These are phyloP conservation scores for Tuctoria greenei DNA, from an alignment of 176 grass and related monocot genomes.

Conservation along the genomic window DNA sequence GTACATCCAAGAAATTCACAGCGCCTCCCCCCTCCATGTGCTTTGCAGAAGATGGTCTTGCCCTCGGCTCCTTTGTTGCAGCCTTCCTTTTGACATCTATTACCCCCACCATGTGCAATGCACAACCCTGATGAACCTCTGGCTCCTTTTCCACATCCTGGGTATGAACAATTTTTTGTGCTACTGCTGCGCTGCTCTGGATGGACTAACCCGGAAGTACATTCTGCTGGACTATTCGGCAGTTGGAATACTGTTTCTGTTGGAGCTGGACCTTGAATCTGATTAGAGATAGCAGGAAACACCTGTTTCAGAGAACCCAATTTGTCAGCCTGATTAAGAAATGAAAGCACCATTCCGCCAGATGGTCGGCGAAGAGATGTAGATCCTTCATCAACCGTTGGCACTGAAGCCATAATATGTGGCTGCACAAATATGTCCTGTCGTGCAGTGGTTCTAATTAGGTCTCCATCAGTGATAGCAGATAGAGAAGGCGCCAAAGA, in stretches of 20 bases:
- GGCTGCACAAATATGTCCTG: constrained; percentile 34
- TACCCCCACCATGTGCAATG: constrained; percentile 85
- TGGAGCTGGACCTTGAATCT: constrained; percentile 16
- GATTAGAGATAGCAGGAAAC: constrained; percentile 22
- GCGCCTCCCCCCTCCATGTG: constrained; percentile 76
- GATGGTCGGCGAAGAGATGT: constrained; percentile 71
- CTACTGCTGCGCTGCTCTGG: constrained; percentile 42
- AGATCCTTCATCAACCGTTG: constrained; percentile 81
- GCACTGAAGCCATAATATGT: constrained; percentile 40
- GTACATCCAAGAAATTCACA: constrained; percentile 78
- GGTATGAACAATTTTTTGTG: constrained; percentile 63
- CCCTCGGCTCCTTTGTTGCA: constrained; percentile 92
- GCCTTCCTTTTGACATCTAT: constrained; percentile 68
- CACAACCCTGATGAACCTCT: constrained; percentile 82
- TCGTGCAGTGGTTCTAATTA: constrained; percentile 17
- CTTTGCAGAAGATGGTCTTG: constrained; percentile 81
- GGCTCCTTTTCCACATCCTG: constrained; percentile 74
- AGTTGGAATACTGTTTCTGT: constrained; percentile 28
- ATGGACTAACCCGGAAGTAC: constrained; percentile 41
- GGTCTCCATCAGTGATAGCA: constrained; percentile 46
- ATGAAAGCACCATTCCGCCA: constrained; percentile 59
- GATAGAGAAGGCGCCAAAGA: constrained; percentile 72
- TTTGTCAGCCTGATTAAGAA: constrained; percentile 44
- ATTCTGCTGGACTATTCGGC: constrained; percentile 41
- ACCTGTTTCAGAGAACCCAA: constrained; percentile 20